Base-by-base conservation (phyloP, 305 asterid genomes). In the Fraxinus platypoda region DNA sequence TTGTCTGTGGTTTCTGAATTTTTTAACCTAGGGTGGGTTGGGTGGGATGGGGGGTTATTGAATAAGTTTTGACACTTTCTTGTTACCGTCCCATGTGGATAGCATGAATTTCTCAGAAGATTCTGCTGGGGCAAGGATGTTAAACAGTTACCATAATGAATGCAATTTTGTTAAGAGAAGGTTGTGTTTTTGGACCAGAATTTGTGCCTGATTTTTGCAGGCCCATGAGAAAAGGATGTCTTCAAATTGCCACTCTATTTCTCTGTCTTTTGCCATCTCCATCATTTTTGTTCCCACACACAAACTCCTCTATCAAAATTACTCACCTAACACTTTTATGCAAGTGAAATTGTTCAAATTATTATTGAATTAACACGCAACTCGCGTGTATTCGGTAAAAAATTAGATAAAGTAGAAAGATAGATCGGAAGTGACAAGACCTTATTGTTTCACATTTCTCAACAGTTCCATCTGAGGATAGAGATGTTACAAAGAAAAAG, bases 131-230 rank as follows among this genome's bases (percentile, higher is more conserved):
- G 82, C 90, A 85, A 87, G 84, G 80, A 88, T 88, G 91, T 85
- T 83, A 82, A 86, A 88, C 92, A 88, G 93, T 91, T 85, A 83
- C 89, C 87, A 80, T 85, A 79, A 84, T 90, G 77, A 90, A 86
- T 90, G 91, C 93, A 84, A 74, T 80, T 28, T 28, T 28, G 70
- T 59, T 46, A 81, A 81, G 76, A 79, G 78, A 76, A 52, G 57
- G 78, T 80, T 78, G 38, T 78, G 83, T 80, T 64, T 80, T 81
- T 82, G 87, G 78, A 71, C 88, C 90, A 80, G 86, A 91, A 88
- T 84, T 88, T 88, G 76, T 92, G 96, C 93, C 92, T 84, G 78
- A 52, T 30, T 79, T 84, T 87, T 83, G 92, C 92, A 87, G 90
- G 85, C 54, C 90, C 92, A 87, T 89, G 85, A 87, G 83, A 80